Base-by-base conservation (phyloP, 345 rosid species). In the Eucalyptus sp. region DNA sequence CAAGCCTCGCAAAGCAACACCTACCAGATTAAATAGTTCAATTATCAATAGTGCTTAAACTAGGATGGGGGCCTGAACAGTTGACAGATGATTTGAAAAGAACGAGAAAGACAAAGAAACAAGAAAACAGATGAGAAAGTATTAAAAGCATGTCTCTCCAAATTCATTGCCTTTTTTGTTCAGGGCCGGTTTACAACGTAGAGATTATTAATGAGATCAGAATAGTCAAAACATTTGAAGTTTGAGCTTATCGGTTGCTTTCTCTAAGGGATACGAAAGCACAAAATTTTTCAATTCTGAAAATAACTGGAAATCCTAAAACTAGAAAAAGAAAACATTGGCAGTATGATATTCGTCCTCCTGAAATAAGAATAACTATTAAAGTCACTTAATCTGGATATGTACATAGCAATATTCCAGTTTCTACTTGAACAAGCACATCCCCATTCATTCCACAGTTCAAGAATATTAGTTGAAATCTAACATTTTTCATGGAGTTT, bases 1-100 rank as follows among this genome's bases (percentile, higher is more conserved):
- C 94, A 93, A 89, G 37, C 94, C 93, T 90, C 68, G 83, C 29
- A 51, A 86, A 56, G 93, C 93, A 62, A 88, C 85, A 88, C 41
- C 94, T 91, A 25, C 66, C 66, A 22, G 51, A 87, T 56, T 66
- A 43, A 48, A 89, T 33, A 5, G 79, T 15, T 62, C 86, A 37
- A 66, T 33, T 6, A 50, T 41, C 24, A 41, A 37, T 76, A 64
- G 84, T 41, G 24, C 84, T 20, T 2, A 41, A 41, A 76, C 48
- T 41, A 41, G 84, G 84, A 20, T 20, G 27, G 48, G 27, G 16
- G 29, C 48, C 84, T 76, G 15, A 76, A 76, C 15, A 37, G 29
- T 37, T 6, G 15, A 76, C 13, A 76, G 84, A 20, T 10, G 48
- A 76, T 76, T 24, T 76, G 84, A 20, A 17, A 76, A 41, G 44